Conservation (phyloP, 805 yeast genomes). For the Kregervanrija pseudodelftensis region DNA sequence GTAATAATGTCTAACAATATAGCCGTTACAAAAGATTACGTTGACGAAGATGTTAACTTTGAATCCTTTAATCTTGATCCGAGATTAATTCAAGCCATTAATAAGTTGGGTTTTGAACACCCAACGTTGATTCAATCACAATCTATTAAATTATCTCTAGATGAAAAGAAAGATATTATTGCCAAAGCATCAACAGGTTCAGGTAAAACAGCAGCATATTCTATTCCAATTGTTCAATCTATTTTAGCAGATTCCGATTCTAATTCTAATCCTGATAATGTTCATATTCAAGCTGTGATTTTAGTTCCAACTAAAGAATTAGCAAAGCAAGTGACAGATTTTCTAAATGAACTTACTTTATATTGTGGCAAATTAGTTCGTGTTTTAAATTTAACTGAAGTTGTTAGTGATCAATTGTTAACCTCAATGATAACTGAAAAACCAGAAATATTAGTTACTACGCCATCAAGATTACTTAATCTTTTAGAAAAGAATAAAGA, state of each 20-base stretch:
- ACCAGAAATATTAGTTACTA: conserved; percentile 79
- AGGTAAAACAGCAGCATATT: conserved; percentile 90
- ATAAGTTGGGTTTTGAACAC: conserved; percentile 67
- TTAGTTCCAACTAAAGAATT: conserved; percentile 92
- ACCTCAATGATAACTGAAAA: conserved; percentile 59
- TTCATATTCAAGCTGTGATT: conserved; percentile 50
- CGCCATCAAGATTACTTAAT: conserved; percentile 72
- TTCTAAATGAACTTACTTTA: conserved; percentile 58
- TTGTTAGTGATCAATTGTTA: conserved; percentile 62
- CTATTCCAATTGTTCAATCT: conserved; percentile 78
- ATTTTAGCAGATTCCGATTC: conserved; percentile 40
- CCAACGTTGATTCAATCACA: conserved; percentile 90
- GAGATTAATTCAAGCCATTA: conserved; percentile 76
- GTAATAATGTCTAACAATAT: conserved; percentile 17
- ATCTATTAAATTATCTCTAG: conserved; percentile 87
- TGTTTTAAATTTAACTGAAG: conserved; percentile 55
- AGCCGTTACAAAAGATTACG: conserved; percentile 61
- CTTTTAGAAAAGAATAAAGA: conserved; percentile 38
- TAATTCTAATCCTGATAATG: conserved; percentile 12
- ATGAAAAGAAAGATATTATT: conserved; percentile 84
- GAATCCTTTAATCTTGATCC: conserved; percentile 76
- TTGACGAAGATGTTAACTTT: conserved; percentile 66
- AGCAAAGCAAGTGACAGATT: conserved; percentile 73
- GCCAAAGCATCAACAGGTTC: conserved; percentile 95
- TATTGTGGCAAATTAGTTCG: conserved; percentile 65